Evolutionary conservation across 768 basidiomycete genomes (phyloP).

Genomic region (Jaapia argillacea): DNA sequence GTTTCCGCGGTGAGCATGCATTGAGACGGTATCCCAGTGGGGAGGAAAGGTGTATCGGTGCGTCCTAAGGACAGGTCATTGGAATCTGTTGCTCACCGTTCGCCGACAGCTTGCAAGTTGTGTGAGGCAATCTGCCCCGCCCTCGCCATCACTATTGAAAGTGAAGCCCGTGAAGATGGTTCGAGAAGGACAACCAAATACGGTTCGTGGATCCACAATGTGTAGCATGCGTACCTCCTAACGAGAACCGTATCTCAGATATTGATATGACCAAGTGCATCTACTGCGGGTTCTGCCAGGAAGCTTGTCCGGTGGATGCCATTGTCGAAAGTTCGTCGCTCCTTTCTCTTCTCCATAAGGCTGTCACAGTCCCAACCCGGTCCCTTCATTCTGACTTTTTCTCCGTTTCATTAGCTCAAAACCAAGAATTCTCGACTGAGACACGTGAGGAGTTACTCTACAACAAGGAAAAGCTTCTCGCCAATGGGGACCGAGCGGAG

Average conservation of each 20-base stretch:
- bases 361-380: not conserved
- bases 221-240: not conserved
- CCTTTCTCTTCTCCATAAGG: not conserved
- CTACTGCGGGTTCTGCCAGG: conserved; percentile 99
- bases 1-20: conserved; percentile 98
- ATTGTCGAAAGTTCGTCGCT: conserved; percentile 88
- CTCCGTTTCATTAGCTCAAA: conserved; percentile 58
- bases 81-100: conserved; percentile 1
- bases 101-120: conserved; percentile 91
- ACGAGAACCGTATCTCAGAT: conserved; percentile 35
- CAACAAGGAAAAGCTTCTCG: conserved; percentile 97
- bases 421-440: conserved; percentile 95
- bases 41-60: conserved; percentile 97
- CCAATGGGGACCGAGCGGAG: conserved; percentile 93
- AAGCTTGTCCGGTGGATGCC: conserved; percentile 98
- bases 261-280: conserved; percentile 99
- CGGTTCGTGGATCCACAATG: conserved; percentile 35
- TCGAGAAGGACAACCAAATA: conserved; percentile 97
- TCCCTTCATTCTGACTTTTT: not conserved
- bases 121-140: conserved; percentile 99
- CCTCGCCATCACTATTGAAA: conserved; percentile 98
- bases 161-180: conserved; percentile 91
- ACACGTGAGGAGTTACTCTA: conserved; percentile 97
- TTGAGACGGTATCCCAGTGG: conserved; percentile 93
- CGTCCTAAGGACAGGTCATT: conserved; percentile 19